These are phyloP conservation scores for Saturnispora bothae DNA, from an alignment of 805 yeast genomes.

Conservation along the genomic window DNA sequence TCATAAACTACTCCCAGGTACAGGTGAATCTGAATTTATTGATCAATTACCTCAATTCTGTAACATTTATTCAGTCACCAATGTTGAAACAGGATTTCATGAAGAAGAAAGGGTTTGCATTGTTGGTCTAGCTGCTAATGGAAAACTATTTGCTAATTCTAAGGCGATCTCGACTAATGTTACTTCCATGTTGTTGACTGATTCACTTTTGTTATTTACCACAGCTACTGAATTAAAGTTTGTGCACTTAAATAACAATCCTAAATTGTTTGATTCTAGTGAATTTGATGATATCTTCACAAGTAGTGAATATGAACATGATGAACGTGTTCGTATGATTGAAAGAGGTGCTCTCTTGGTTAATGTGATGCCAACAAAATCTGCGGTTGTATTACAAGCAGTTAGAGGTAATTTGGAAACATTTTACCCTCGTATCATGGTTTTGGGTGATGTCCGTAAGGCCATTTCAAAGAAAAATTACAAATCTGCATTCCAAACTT, in stretches of 20 bases:
- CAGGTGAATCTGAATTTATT: constrained; percentile 16
- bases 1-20: constrained; percentile 24
- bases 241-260: constrained; percentile 43
- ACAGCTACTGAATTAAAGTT: constrained; percentile 80
- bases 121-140: constrained; percentile 68
- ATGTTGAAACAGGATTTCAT: constrained; percentile 15
- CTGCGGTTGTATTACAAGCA: constrained; percentile 80
- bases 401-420: constrained; percentile 96
- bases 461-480: constrained; percentile 50
- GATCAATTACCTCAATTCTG: constrained; percentile 62
- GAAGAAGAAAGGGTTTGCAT: constrained; percentile 10
- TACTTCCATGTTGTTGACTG: constrained; percentile 70
- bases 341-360: constrained; percentile 90
- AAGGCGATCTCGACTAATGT: constrained; percentile 58
- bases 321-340: constrained; percentile 79
- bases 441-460: constrained; percentile 69
- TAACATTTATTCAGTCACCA: constrained; percentile 40
- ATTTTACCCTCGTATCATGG: constrained; percentile 86
- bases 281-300: constrained; percentile 9
- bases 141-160: constrained; percentile 60
- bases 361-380: constrained; percentile 68
- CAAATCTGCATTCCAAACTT: constrained; percentile 64
- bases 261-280: constrained; percentile 15
- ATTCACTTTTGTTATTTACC: constrained; percentile 65
- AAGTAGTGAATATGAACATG: constrained; percentile 28